Conservation (phyloP, 129 eudicot species). For the Lactuca sativa region DNA sequence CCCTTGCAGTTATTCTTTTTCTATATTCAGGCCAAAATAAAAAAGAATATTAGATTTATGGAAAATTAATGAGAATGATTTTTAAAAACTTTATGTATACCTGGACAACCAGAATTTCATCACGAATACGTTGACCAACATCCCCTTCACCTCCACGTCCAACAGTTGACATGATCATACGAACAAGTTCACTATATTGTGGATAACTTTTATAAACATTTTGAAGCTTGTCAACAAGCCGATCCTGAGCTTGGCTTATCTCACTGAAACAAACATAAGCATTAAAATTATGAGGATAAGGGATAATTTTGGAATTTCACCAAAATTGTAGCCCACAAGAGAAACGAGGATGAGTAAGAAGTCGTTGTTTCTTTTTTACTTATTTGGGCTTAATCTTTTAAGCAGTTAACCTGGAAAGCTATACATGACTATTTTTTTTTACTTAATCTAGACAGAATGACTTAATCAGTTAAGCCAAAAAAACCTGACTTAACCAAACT, state of each 20-base stretch:
- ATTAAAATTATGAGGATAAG: constrained; percentile 8
- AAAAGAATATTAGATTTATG: neutral
- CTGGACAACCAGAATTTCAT: constrained; percentile 95
- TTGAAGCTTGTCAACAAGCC: constrained; percentile 83
- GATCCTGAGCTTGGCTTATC: constrained; percentile 96
- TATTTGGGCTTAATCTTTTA: too few relatives aligned
- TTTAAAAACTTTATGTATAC: constrained; percentile 30
- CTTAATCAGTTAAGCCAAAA: too few relatives aligned
- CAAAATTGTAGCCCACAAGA: constrained; percentile 5
- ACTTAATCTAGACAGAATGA: too few relatives aligned
- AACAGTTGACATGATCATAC: constrained; percentile 95
- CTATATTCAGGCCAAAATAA: constrained; percentile 36
- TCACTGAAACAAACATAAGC: constrained; percentile 54
- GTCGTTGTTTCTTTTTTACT: too few relatives aligned
- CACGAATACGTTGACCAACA: constrained; percentile 97
- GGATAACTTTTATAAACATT: constrained; percentile 57
- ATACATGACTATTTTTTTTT: too few relatives aligned
- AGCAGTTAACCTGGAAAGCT: too few relatives aligned
- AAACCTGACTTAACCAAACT: too few relatives aligned
- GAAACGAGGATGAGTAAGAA: neutral
- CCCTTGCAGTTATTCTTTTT: constrained; percentile 89
- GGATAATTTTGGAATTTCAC: constrained; percentile 15
- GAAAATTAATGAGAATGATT: constrained; percentile 2
- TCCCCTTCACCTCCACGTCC: constrained; percentile 99
- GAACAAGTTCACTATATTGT: constrained; percentile 75